phyloP scores from a whole-genome alignment of 495 filamentous ascomycete genomes.

The Aspergillus funiculosus region DNA sequence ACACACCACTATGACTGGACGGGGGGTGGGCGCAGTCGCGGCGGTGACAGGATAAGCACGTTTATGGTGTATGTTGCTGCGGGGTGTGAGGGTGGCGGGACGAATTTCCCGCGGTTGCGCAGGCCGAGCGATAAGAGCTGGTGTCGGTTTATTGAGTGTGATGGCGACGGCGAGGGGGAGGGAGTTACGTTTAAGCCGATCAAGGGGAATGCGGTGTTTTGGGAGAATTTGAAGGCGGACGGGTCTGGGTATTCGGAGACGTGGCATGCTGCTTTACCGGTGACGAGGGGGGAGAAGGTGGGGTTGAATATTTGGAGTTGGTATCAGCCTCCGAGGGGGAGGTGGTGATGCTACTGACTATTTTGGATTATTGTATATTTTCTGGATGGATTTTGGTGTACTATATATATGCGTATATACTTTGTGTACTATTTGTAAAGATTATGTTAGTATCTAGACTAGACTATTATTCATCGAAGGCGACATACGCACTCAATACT shows the following conservation, averaged over 20 bases:
- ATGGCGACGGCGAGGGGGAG: slow-evolving; percentile 33
- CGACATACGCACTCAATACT: too few species aligned
- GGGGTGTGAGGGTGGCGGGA: slow-evolving; percentile 56
- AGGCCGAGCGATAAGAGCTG: slow-evolving; percentile 42
- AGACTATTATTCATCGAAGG: too few species aligned
- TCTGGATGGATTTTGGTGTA: too few species aligned
- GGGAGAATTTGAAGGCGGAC: slow-evolving; percentile 62
- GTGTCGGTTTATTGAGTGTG: slow-evolving; percentile 58
- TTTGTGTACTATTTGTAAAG: not conserved
- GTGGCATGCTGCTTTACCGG: slow-evolving; percentile 66
- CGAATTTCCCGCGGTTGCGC: slow-evolving; percentile 50
- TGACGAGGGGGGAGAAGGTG: slow-evolving; percentile 61
- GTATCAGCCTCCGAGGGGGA: slow-evolving; percentile 37
- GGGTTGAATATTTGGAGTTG: slow-evolving; percentile 77
- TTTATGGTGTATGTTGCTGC: slow-evolving; percentile 62
- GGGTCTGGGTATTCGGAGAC: slow-evolving; percentile 59
- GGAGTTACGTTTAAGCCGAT: slow-evolving; percentile 58
- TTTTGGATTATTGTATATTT: not conserved
- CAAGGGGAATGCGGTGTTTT: slow-evolving; percentile 68
- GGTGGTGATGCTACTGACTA: slow-evolving; percentile 1
- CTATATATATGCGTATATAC: not conserved
- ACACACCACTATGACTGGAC: slow-evolving; percentile 56
- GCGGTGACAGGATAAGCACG: slow-evolving; percentile 45
- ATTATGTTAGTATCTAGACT: too few species aligned
- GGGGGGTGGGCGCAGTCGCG: slow-evolving; percentile 30